These are phyloP conservation scores for Rubia peregrina DNA, from an alignment of 305 asterid species.

Conservation along the genomic window DNA sequence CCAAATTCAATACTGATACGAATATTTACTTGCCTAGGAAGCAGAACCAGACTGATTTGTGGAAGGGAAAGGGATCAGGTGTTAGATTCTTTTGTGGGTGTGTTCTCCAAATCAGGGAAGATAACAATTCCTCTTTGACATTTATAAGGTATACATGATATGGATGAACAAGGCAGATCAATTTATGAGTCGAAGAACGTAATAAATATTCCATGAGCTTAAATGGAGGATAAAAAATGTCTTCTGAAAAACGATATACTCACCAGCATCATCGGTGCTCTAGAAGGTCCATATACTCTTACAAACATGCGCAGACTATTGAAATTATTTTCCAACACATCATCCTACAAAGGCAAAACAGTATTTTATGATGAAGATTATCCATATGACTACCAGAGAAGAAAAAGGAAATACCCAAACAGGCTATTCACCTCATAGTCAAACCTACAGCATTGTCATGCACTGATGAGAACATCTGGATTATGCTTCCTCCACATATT, in stretches of 20 bases:
- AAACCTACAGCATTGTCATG: constrained; percentile 48
- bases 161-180: neutral
- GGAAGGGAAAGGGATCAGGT: neutral
- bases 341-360: constrained; percentile 44
- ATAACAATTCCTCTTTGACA: neutral
- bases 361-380: constrained; percentile 1
- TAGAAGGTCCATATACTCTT: constrained; percentile 62
- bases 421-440: constrained; percentile 75
- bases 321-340: constrained; percentile 68
- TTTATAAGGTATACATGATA: neutral
- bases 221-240: neutral
- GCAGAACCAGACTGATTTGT: neutral
- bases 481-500: constrained; percentile 15
- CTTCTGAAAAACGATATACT: constrained; percentile 22
- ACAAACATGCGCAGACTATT: constrained; percentile 84
- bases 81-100: no score
- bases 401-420: neutral
- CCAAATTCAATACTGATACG: neutral
- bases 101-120: neutral
- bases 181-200: neutral
- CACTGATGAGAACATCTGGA: constrained; percentile 33
- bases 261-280: constrained; percentile 78
- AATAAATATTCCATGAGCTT: neutral
- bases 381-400: neutral
- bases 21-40: neutral